Evolutionary conservation across 306 rosid species (phyloP), one percentile per base, ranked within the genome.

Genomic region (Lupinus albus): DNA sequence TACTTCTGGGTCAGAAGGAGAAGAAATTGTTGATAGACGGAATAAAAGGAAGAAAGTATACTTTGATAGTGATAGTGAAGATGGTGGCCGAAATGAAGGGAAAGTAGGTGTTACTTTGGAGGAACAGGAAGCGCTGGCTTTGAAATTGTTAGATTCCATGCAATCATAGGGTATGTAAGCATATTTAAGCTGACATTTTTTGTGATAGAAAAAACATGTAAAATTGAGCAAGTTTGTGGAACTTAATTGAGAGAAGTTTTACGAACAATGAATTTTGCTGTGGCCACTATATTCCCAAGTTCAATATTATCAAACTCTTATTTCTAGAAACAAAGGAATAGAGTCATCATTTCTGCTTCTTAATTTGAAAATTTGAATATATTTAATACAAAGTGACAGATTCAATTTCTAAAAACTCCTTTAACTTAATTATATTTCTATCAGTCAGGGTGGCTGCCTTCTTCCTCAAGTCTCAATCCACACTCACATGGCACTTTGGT

Each of bases 81-180:
- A 68, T 10, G 82, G 82, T 30, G 85, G 75, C 65, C 65, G 71
- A 78, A 78, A 74, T 67, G 78, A 76, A 68, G 53, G 64, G 8
- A 67, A 71, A 38, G 63, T 53, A 18, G 77, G 64, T 28, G 45
- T 81, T 46, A 72, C 88, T 41, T 72, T 88, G 74, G 85, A 58
- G 58, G 88, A 85, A 61, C 97, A 88, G 81, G 96, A 88, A 72
- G 92, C 89, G 16, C 49, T 90, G 75, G 97, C 99, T 74, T 84
- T 89, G 76, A 89, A 86, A 61, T 39, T 90, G 64, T 57, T 94
- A 56, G 78, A 65, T 59, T 84, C 97, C 65, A 80, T 89, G 95
- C 91, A 83, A 71, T 55, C 85, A 16, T 76, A 74, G 67, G 58
- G 61, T 61, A 10, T 46, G 61, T 65, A 10, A 46, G 32, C 39